Base-by-base conservation (phyloP, 805 yeast species). In the Teunomyces cretensis region DNA sequence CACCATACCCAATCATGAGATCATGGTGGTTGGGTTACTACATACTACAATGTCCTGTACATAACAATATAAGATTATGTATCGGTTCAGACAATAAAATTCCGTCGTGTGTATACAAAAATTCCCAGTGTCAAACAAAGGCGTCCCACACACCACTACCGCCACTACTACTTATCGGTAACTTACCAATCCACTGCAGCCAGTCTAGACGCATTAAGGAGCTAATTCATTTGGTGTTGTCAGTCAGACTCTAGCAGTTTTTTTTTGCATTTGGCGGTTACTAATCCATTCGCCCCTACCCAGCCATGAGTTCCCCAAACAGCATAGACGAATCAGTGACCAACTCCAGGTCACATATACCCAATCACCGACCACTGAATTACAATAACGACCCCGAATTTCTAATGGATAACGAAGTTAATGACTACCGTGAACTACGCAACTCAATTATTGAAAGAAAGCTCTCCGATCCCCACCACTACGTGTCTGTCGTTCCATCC, bases 401-500 rank as follows among this genome's bases (percentile, higher is more conserved):
- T 43, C 49, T 57, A 39, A 60, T 68, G 61, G 74, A 70, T 50
- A 57, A 61, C 46, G 74, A 65, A 38, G 53, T 48, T 12, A 58
- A 55, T 41, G 75, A 67, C 51, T 68, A 56, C 49, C 47, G 59
- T 37, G 75, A 71, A 35, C 50, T 71, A 43, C 61, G 62, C 35
- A 64, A 64, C 33, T 58, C 72, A 28, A 58, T 72, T 31, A 56
- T 69, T 17, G 59, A 57, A 41, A 51, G 72, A 28, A 56, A 68
- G 30, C 44, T 48, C 36, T 53, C 63, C 19, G 54, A 44, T 37
- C 43, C 30, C 39, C 41, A 30, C 19, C 37, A 26, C 16, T 30
- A 30, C 17, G 36, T 22, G 41, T 39, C 28, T 45, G 48, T 55
- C 45, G 52, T 49, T 43, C 61, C 67, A 47, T 66, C 75, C 6